These are phyloP conservation scores for Eutrema salsugineum DNA, from an alignment of 441 rosid species.

Conservation along the genomic window DNA sequence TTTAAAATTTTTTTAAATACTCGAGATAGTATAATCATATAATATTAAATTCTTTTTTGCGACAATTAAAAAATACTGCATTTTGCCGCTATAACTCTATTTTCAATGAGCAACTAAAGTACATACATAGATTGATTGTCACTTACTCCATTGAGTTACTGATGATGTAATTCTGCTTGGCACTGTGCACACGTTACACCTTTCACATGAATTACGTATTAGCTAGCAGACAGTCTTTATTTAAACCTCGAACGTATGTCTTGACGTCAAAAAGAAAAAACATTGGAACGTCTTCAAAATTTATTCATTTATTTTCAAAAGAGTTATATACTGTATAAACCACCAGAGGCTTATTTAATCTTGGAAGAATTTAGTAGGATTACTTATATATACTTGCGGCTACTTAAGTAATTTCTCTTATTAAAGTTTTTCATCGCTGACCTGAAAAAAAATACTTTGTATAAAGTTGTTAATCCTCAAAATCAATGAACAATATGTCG, in stretches of 20 bases:
- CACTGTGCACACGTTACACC: neutral
- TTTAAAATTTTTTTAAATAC: neutral
- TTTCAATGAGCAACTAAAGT: neutral
- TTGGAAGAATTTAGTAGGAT: neutral
- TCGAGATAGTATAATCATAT: neutral
- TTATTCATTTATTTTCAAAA: neutral
- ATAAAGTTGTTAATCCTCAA: neutral
- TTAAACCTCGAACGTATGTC: neutral
- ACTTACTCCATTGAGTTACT: neutral
- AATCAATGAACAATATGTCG: neutral
- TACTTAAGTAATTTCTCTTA: neutral
- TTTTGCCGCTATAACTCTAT: neutral
- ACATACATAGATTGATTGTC: neutral
- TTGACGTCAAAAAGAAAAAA: neutral
- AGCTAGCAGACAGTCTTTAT: neutral
- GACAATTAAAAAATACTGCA: neutral
- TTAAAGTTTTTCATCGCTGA: neutral
- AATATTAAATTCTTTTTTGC: neutral
- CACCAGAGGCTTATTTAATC: neutral
- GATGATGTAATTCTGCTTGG: slow-evolving; percentile 15
- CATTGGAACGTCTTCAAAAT: neutral
- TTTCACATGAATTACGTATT: neutral
- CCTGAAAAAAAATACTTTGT: neutral
- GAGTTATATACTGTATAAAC: neutral
- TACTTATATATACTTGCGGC: neutral